Conservation (phyloP, 2,329 filamentous ascomycete genomes). For the Trichophyton benhamiae region DNA sequence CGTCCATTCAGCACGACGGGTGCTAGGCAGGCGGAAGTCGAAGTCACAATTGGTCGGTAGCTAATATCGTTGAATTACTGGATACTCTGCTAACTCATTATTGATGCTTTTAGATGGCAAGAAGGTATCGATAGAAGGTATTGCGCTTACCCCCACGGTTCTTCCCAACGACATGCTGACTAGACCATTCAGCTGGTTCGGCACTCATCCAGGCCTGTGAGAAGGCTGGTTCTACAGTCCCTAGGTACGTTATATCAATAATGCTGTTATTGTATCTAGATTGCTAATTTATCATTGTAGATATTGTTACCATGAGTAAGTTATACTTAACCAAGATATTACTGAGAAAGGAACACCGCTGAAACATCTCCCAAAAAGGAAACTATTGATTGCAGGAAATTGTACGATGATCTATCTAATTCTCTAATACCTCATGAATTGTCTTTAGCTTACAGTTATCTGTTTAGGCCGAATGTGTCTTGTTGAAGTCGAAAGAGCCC, state of each 20-base stretch:
- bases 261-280: background rate
- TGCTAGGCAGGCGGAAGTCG: conserved; percentile 76
- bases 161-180: conserved; percentile 22
- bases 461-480: conserved; percentile 73
- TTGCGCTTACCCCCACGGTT: background rate
- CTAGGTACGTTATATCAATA: conserved; percentile 47
- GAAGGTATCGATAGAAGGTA: conserved; percentile 97
- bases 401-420: conserved; percentile 40
- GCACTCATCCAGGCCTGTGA: conserved; percentile 98
- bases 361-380: conserved; percentile 41
- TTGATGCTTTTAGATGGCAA: conserved; percentile 61
- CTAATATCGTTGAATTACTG: conserved; percentile 14
- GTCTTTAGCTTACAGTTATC: conserved; percentile 5
- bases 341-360: conserved; percentile 2
- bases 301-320: conserved; percentile 98
- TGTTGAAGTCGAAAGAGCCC: conserved; percentile 91
- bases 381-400: conserved; percentile 98
- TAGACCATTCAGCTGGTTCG: conserved; percentile 58
- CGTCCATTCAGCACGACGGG: conserved; percentile 72
- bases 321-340: conserved; percentile 15
- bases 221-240: conserved; percentile 83
- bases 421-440: background rate
- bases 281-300: conserved; percentile 37
- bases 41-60: conserved; percentile 79
- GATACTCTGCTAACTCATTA: conserved; percentile 24